These are phyloP conservation scores for Harrya chromipes DNA, from an alignment of 768 basidiomycete species.

Conservation along the genomic window DNA sequence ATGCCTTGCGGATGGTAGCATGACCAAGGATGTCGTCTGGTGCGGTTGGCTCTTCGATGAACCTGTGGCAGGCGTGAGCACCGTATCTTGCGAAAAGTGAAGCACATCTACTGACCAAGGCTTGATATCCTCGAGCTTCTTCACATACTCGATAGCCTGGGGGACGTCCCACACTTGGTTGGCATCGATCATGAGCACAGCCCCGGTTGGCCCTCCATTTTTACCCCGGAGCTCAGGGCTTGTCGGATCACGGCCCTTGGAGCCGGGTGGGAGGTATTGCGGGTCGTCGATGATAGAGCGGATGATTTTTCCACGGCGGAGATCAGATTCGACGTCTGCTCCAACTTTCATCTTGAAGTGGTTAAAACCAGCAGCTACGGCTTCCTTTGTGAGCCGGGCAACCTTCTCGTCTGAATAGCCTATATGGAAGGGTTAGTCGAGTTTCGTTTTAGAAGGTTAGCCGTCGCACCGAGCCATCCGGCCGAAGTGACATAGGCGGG, in stretches of 20 bases:
- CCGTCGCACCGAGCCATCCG: slow-evolving; percentile 73
- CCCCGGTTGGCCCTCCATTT: slow-evolving; percentile 92
- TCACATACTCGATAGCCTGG: slow-evolving; percentile 90
- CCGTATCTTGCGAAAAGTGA: neutral
- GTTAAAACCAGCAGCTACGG: slow-evolving; percentile 85
- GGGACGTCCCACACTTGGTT: slow-evolving; percentile 97
- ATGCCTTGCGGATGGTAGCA: slow-evolving; percentile 76
- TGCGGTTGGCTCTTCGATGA: slow-evolving; percentile 96
- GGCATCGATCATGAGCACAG: slow-evolving; percentile 95
- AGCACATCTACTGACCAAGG: slow-evolving; percentile 61
- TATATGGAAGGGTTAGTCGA: slow-evolving; percentile 21
- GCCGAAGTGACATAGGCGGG: slow-evolving; percentile 94
- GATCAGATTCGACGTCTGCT: slow-evolving; percentile 73
- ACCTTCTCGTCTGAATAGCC: slow-evolving; percentile 95
- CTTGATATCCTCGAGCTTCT: slow-evolving; percentile 70
- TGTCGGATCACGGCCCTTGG: slow-evolving; percentile 55
- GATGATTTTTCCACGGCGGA: slow-evolving; percentile 85
- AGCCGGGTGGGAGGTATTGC: slow-evolving; percentile 64
- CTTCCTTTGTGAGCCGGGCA: slow-evolving; percentile 78
- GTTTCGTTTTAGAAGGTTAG: neutral
- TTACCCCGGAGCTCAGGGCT: slow-evolving; percentile 71
- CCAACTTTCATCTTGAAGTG: slow-evolving; percentile 99
- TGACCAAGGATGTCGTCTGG: slow-evolving; percentile 93
- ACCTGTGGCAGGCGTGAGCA: slow-evolving; percentile 45
- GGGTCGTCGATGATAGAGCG: slow-evolving; percentile 96